These are phyloP conservation scores for Erodium moschatum DNA, from an alignment of 441 rosid species.

Conservation along the genomic window DNA sequence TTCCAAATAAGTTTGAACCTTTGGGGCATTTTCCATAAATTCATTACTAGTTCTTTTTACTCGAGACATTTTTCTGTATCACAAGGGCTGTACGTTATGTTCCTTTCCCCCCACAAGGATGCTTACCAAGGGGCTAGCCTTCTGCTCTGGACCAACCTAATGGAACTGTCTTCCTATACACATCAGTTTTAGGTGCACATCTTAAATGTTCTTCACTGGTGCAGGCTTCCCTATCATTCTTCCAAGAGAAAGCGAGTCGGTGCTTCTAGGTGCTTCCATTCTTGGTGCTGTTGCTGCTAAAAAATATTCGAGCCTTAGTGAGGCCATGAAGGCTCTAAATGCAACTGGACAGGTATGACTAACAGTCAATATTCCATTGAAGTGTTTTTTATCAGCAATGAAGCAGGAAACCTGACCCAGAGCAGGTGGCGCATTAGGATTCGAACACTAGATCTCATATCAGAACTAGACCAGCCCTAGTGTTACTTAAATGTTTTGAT, in stretches of 20 bases:
- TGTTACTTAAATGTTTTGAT: background rate
- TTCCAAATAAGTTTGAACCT: background rate
- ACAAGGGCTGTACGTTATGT: too few relatives aligned
- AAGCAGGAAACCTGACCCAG: too few relatives aligned
- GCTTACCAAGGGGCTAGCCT: background rate
- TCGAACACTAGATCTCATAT: too few relatives aligned
- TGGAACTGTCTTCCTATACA: too few relatives aligned
- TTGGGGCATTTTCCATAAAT: background rate
- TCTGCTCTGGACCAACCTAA: background rate
- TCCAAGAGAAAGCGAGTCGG: slow-evolving; percentile 85
- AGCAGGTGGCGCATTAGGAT: too few relatives aligned
- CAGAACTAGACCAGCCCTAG: background rate
- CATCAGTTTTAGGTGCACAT: background rate
- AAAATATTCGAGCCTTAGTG: slow-evolving; percentile 46
- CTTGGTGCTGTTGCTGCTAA: slow-evolving; percentile 85
- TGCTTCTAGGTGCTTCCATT: slow-evolving; percentile 86
- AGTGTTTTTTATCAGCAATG: too few relatives aligned
- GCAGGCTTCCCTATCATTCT: slow-evolving; percentile 78
- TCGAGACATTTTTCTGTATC: too few relatives aligned
- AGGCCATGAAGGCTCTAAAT: slow-evolving; percentile 78
- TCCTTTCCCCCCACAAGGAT: background rate
- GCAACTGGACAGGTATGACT: slow-evolving; percentile 74
- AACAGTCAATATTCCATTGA: background rate
- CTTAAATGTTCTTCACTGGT: slow-evolving; percentile 17
- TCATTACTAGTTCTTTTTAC: background rate